Evolutionary conservation across 768 basidiomycete species (phyloP).

Genomic region (Xerocomellus intermedius): DNA sequence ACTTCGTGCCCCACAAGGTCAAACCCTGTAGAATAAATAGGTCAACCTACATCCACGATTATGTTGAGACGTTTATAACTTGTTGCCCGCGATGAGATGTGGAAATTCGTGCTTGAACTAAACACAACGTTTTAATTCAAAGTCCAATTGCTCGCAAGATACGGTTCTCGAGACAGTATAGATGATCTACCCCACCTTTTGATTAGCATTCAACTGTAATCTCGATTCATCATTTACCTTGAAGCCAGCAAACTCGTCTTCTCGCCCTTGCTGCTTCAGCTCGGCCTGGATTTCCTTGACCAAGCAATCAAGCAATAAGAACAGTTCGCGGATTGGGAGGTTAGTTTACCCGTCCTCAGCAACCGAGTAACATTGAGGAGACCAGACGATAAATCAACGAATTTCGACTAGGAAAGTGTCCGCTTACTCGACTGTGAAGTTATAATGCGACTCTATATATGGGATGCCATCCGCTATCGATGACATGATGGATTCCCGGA

Average conservation of each 20-base stretch:
- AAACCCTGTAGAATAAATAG: constrained; percentile 34
- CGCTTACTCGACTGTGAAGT: constrained; percentile 38
- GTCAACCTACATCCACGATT: not conserved
- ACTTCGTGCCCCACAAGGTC: constrained; percentile 52
- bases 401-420: not conserved
- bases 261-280: constrained; percentile 35
- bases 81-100: constrained; percentile 42
- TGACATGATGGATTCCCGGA: constrained; percentile 35
- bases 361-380: constrained; percentile 37
- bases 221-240: constrained; percentile 27
- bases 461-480: constrained; percentile 46
- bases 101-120: constrained; percentile 46
- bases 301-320: constrained; percentile 35
- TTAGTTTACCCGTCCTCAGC: constrained; percentile 37
- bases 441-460: constrained; percentile 43
- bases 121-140: constrained; percentile 43
- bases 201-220: not conserved
- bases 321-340: constrained; percentile 38
- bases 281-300: constrained; percentile 36
- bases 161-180: constrained; percentile 40
- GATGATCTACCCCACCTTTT: constrained; percentile 35
- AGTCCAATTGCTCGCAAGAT: constrained; percentile 38
- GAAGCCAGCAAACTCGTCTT: constrained; percentile 42
- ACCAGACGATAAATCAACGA: not conserved
- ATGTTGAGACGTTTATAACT: not conserved